Evolutionary conservation across 148 eudicot species (phyloP).

Genomic region (Oxyria digyna): DNA sequence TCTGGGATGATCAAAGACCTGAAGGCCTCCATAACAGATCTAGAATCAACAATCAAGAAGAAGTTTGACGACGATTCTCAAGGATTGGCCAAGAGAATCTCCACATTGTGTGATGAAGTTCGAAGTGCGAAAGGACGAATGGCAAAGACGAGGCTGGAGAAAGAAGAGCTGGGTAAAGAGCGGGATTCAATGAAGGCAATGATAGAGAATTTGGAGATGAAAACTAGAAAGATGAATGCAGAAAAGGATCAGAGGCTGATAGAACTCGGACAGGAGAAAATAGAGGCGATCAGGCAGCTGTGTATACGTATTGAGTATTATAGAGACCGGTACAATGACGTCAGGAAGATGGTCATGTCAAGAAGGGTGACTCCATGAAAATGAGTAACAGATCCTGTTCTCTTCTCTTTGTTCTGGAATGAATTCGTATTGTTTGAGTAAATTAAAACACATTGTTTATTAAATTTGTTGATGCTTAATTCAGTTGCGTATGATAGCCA

Average conservation of each 20-base stretch:
- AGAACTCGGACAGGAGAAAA: slow-evolving; percentile 53
- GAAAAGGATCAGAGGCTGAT: slow-evolving; percentile 34
- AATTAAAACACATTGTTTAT: background rate
- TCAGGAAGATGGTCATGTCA: slow-evolving; percentile 40
- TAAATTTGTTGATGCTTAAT: background rate
- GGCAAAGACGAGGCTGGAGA: slow-evolving; percentile 29
- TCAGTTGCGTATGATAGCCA: background rate
- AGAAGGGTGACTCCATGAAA: slow-evolving; percentile 12
- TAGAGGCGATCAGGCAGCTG: slow-evolving; percentile 77
- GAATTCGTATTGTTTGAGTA: background rate
- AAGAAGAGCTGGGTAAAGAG: slow-evolving; percentile 24
- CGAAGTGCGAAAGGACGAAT: slow-evolving; percentile 35
- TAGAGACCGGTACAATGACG: slow-evolving; percentile 34
- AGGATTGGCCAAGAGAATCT: slow-evolving; percentile 36
- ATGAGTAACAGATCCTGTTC: background rate
- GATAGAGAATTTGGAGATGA: slow-evolving; percentile 27
- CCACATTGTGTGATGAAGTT: slow-evolving; percentile 43
- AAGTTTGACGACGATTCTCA: slow-evolving; percentile 64
- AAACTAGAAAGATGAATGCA: slow-evolving; percentile 5
- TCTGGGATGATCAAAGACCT: slow-evolving; percentile 16
- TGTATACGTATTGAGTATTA: slow-evolving; percentile 76
- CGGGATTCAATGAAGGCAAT: slow-evolving; percentile 14
- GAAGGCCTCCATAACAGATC: slow-evolving; percentile 21
- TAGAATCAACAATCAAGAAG: slow-evolving; percentile 31
- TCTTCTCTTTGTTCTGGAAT: background rate